Evolutionary conservation across 176 grass and related monocot genomes (phyloP), one percentile per base, ranked within the genome.

Genomic region (Aegilops longissima): DNA sequence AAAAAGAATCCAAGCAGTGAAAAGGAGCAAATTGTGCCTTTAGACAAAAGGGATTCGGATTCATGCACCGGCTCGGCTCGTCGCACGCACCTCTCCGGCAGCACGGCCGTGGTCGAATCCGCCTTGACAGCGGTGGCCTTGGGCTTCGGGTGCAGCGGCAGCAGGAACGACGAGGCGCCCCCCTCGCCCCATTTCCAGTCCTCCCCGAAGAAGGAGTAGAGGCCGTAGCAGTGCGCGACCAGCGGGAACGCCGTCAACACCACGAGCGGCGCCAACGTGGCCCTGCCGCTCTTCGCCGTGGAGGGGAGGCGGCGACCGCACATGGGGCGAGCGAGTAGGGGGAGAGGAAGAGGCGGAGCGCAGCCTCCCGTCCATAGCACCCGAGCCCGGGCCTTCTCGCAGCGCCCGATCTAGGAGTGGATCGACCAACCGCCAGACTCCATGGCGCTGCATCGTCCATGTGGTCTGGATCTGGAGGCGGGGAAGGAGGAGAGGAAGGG

Each of bases 111-210:
- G 9, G 89, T 79, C 12, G 89, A 92, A 77, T 92, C 92, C 59
- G 18, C 38, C 84, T 2, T 45, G 10, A 17, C 33, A 25, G 8
- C 33, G 8, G 56, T 36, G 8, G 39, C 39, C 8, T 2, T 12
- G 23, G 30, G 30, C 30, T 31, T 31, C 30, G 89, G 77, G 82
- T 92, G 77, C 42, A 97, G 89, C 33, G 87, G 95, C 49, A 97
- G 71, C 74, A 97, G 70, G 78, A 97, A 73, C 11, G 70, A 97
- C 14, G 95, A 94, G 9, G 95, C 77, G 14, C 58, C 9, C 4
- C 47, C 35, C n/a, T 13, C 42, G 61, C 36, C 17, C 78, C 23
- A 35, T 81, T 13, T 77, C 87, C 74, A 40, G 33, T 16, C 40
- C 73, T 35, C 52, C 47, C 3, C 63, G 36, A 78, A 92, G 68